Evolutionary conservation across 345 rosid genomes (phyloP), one percentile per base, ranked within the genome.

Genomic region (Streptanthus diversifolius): DNA sequence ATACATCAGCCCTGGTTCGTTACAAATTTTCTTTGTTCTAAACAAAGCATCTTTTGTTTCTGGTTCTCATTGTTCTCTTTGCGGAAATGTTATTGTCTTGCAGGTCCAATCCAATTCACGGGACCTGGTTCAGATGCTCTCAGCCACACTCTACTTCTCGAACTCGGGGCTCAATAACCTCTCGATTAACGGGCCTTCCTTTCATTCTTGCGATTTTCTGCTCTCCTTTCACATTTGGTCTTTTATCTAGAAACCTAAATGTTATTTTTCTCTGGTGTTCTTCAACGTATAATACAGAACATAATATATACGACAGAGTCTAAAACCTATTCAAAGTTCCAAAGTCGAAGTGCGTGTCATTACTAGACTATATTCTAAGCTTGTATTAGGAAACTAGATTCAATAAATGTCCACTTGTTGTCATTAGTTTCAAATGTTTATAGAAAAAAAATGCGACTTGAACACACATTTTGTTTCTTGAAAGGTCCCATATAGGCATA

Each of bases 81-180:
- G 63, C 6, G 24, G 63, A 21, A 70, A 55, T 19, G 36, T 71
- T 48, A 25, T 35, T 1, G 27, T 14, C 21, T 61, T 3, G 75
- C 85, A 92, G 99, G 99, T 79, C 98, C 99, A 4, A 87, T 95
- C 80, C 99, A 95, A 61, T 95, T 95, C 68, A 75, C 9, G n/a
- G 99, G 99, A 21, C 88, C 97, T 29, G 83, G 87, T 53, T 78
- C 98, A 4, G 77, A 80, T 35, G 84, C 86, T 1, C 78, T 85
- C 44, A 92, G 79, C 80, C 96, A 85, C 84, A 95, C 98, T 9
- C 79, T 92, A 22, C 80, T 85, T 33, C 79, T 92, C 32, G 99
- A 95, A 78, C 88, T 88, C 51, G 99, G 93, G 33, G 88, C 86
- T 57, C 63, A 66, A 75, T 77, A 71, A 30, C 41, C 18, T 68